Conservation (phyloP, 2,329 filamentous ascomycete genomes). For the Tolypocladium ophioglossoides region DNA sequence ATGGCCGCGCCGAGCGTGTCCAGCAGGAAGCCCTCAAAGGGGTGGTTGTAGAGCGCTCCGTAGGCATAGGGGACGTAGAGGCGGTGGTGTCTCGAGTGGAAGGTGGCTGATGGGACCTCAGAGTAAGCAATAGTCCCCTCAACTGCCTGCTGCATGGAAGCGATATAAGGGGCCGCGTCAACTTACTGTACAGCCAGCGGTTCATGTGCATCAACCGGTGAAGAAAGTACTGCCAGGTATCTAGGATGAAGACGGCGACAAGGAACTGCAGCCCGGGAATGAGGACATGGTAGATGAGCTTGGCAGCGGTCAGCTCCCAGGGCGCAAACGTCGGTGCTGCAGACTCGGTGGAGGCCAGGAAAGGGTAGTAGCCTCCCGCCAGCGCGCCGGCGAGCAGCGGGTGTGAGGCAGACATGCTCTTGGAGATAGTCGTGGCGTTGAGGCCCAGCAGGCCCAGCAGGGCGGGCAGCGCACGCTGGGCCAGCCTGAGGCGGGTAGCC, state of each 20-base stretch:
- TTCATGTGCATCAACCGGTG: slow-evolving; percentile 97
- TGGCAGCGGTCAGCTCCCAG: slow-evolving; percentile 72
- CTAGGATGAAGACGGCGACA: slow-evolving; percentile 64
- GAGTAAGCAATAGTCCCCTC: slow-evolving; percentile 31
- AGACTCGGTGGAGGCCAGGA: slow-evolving; percentile 46
- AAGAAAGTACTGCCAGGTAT: slow-evolving; percentile 97
- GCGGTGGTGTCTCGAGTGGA: slow-evolving; percentile 92
- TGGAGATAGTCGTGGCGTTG: slow-evolving; percentile 64
- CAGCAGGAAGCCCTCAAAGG: slow-evolving; percentile 83
- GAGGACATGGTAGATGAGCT: slow-evolving; percentile 66
- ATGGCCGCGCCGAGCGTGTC: slow-evolving; percentile 83
- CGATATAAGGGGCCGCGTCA: background rate
- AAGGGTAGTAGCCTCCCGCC: slow-evolving; percentile 72
- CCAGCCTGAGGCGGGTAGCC: slow-evolving; percentile 71
- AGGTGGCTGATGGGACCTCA: slow-evolving; percentile 51
- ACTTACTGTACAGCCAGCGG: slow-evolving; percentile 89
- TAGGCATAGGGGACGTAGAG: slow-evolving; percentile 97
- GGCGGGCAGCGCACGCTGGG: slow-evolving; percentile 66
- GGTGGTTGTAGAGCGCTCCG: slow-evolving; percentile 94
- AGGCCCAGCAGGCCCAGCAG: slow-evolving; percentile 63
- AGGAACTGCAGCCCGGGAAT: slow-evolving; percentile 71
- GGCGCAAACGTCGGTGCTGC: slow-evolving; percentile 63
- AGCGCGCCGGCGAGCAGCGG: slow-evolving; percentile 66
- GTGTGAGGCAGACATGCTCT: slow-evolving; percentile 60
- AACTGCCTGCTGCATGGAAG: no score